Conservation (phyloP, 164 flowering plant species). For the Macadamia tetraphylla region DNA sequence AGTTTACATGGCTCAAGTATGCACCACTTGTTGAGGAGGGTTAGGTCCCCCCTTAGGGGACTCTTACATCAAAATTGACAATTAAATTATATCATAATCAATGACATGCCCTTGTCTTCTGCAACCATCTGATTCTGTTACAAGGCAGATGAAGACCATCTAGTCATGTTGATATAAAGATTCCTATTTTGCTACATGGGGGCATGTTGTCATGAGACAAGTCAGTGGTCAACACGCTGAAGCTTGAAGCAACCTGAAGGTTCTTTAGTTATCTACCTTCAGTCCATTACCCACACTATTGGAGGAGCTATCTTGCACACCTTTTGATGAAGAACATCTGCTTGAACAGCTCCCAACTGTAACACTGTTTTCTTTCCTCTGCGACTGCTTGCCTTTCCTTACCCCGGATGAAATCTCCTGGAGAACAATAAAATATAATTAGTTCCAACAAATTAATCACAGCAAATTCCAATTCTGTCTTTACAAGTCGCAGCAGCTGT, state of each 20-base stretch:
- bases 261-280: slow-evolving; percentile 20
- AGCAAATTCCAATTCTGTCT: neutral
- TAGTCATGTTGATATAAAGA: too few relatives aligned
- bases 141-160: too few relatives aligned
- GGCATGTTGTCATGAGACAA: neutral
- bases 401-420: slow-evolving; percentile 44
- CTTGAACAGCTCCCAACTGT: slow-evolving; percentile 52
- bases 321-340: slow-evolving; percentile 57
- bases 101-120: too few relatives aligned
- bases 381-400: slow-evolving; percentile 38
- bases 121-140: too few relatives aligned
- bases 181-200: neutral
- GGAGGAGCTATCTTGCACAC: slow-evolving; percentile 52
- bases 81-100: too few relatives aligned
- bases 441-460: neutral
- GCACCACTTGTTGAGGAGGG: too few relatives aligned
- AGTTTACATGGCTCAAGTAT: too few relatives aligned
- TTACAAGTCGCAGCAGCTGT: too few relatives aligned
- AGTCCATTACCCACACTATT: slow-evolving; percentile 48
- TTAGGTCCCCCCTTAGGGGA: too few relatives aligned
- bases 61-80: too few relatives aligned
- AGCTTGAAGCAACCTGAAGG: slow-evolving; percentile 1
- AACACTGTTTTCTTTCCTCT: slow-evolving; percentile 27
- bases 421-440: slow-evolving; percentile 7
- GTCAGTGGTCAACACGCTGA: neutral